Evolutionary conservation across 805 yeast genomes (phyloP), one percentile per base, ranked within the genome.

Genomic region (Lipomyces lipofer): DNA sequence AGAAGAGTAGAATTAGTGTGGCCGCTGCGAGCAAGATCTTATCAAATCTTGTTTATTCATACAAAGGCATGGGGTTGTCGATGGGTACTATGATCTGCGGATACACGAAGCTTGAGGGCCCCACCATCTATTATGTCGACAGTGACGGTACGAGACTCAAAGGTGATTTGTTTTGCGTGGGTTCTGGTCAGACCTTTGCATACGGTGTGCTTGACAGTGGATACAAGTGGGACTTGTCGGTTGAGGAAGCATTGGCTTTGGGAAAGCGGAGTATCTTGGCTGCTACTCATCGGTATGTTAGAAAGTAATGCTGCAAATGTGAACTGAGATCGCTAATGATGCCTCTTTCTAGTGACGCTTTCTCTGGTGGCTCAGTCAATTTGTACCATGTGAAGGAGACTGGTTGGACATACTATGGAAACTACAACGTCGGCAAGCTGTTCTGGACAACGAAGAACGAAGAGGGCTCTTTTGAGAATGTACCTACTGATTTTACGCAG

Each of bases 1-100:
- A 92, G 71, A 91, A 92, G 73, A 92, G 90, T 73, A 82, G 99
- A 66, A 94, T 94, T 63, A 83, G 94, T 4, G 98, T 92, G 35
- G 94, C 97, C 29, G 96, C 98, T 9, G 98, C 99, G 8, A 88
- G 96, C 28, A 94, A 94, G 75, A 91, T 94, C 60, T 78, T 94
- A 66, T 78, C 92, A 52, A 94, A 94, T 43, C 79, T 92, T 72
- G 94, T 91, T 19, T 94, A 91, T 73, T 82, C 83, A 64, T 94
- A 94, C 76, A 94, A 94, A 74, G 99, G 99, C 51, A 87, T 91
- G 82, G 99, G 99, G n/a, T 78, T 94, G 58, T 86, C 96, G 12
- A 94, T 94, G 99, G 99, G 99, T 71, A 94, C 99, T 2, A 94
- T 94, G 99, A 79, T 94, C 64, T 94, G 98, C 78, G 99, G 99